phyloP scores from a whole-genome alignment of 768 basidiomycete species.

The Hydnum rufescens region DNA sequence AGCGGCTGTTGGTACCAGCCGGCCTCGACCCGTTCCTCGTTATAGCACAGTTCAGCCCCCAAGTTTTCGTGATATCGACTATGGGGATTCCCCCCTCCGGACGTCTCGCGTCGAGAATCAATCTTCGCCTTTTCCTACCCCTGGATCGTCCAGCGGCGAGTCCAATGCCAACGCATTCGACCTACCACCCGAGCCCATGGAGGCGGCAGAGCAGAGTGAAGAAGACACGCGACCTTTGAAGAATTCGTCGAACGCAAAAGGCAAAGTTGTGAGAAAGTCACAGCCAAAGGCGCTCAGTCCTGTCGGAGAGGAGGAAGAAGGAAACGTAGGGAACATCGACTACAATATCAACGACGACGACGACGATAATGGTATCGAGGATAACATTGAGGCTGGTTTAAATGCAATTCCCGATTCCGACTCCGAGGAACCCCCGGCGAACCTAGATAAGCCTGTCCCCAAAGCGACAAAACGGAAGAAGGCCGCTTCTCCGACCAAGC shows the following conservation, averaged over 20 bases:
- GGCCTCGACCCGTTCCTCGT: not conserved
- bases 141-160: not conserved
- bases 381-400: not conserved
- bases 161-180: not conserved
- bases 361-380: not conserved
- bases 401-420: too few species aligned
- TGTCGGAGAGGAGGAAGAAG: constrained; percentile 1
- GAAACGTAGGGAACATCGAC: not conserved
- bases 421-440: too few species aligned
- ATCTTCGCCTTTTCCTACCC: not conserved
- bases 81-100: not conserved
- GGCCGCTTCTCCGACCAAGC: too few species aligned
- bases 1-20: not conserved
- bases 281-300: not conserved
- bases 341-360: not conserved
- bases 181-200: not conserved
- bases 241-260: not conserved
- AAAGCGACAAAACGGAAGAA: too few species aligned
- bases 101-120: not conserved
- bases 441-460: too few species aligned
- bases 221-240: too few species aligned
- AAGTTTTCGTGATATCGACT: not conserved
- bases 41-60: not conserved
- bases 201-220: not conserved
- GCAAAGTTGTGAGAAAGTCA: not conserved